These are phyloP conservation scores for Candida mesenterica DNA, from an alignment of 1,139 yeast species.

Conservation along the genomic window DNA sequence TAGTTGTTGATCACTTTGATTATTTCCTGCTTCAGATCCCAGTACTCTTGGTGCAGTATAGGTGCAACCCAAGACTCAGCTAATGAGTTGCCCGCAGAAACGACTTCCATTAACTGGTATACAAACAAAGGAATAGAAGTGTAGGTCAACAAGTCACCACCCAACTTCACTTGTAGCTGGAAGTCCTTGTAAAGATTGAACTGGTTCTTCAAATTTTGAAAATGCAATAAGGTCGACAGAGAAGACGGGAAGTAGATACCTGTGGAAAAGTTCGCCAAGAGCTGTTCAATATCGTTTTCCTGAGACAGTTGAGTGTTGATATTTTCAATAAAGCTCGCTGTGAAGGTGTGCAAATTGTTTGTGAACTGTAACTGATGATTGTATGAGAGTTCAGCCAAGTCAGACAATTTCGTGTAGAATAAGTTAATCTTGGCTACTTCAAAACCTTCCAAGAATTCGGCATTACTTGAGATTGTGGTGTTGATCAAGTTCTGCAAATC, in stretches of 20 bases:
- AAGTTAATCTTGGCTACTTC: slow-evolving; percentile 37
- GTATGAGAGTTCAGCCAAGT: slow-evolving; percentile 36
- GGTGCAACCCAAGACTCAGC: slow-evolving; percentile 31
- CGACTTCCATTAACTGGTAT: slow-evolving; percentile 22
- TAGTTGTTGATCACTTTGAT: slow-evolving; percentile 24
- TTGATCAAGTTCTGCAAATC: slow-evolving; percentile 33
- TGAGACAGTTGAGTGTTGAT: slow-evolving; percentile 30
- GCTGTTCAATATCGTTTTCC: slow-evolving; percentile 26
- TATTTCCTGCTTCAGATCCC: slow-evolving; percentile 35
- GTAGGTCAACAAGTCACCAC: slow-evolving; percentile 23
- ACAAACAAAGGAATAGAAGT: slow-evolving; percentile 38
- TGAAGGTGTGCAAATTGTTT: slow-evolving; percentile 27
- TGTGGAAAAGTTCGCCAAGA: slow-evolving; percentile 29
- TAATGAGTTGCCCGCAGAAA: slow-evolving; percentile 1
- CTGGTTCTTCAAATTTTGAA: slow-evolving; percentile 38
- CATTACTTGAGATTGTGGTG: slow-evolving; percentile 21
- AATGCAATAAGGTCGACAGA: slow-evolving; percentile 14
- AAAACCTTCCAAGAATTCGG: slow-evolving; percentile 33
- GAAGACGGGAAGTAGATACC: slow-evolving; percentile 43
- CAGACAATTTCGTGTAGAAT: slow-evolving; percentile 34
- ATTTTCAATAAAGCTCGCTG: slow-evolving; percentile 24
- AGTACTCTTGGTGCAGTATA: slow-evolving; percentile 31
- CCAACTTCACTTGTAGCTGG: slow-evolving; percentile 35
- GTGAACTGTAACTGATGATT: slow-evolving; percentile 29
- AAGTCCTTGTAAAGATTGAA: slow-evolving; percentile 45